Evolutionary conservation across 768 basidiomycete species (phyloP), one percentile per base, ranked within the genome.

Genomic region (Boletus fagicola): DNA sequence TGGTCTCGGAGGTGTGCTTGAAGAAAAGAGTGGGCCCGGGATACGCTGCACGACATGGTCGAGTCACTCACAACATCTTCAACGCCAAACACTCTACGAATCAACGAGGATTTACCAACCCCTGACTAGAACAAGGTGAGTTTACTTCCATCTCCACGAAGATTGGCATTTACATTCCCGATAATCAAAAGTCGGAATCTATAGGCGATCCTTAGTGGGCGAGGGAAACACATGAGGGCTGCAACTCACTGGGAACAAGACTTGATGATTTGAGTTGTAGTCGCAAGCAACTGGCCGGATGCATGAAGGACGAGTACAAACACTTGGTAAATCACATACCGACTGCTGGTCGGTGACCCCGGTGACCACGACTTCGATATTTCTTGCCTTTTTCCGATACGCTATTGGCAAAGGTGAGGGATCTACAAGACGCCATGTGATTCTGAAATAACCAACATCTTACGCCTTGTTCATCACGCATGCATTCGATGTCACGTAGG

Each of bases 181-280:
- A 63, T 64, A 1, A 63, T 36, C 33, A 63, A 9, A n/a, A 65
- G 43, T 15, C 62, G 51, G 45, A 63, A 65, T 35, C 62, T 65
- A 35, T 13, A 26, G 1, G 15, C 3, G 11, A 24, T 1, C 10
- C 24, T 53, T 10, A 50, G 31, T 3, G 6, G 20, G 20, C 5
- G 30, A 36, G 4, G 12, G 20, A 20, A 22, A n/a, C 6, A 35
- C 3, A 22, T 1, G 8, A 39, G 7, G 16, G 10, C 4, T 2
- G 7, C 39, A 35, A 46, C 57, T 24, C 22, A 64, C 62, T 18
- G 36, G 49, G 63, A 40, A 61, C 62, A 64, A 11, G 44, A 24
- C 4, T 61, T 4, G 35, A 64, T 33, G 26, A 64, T 45, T n/a
- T n/a, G 11, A 31, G 46, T 30, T 8, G 53, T 64, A 28, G 33